Evolutionary conservation across 306 rosid species (phyloP), one percentile per base, ranked within the genome.

Genomic region (Astragalus glycyphyllos): DNA sequence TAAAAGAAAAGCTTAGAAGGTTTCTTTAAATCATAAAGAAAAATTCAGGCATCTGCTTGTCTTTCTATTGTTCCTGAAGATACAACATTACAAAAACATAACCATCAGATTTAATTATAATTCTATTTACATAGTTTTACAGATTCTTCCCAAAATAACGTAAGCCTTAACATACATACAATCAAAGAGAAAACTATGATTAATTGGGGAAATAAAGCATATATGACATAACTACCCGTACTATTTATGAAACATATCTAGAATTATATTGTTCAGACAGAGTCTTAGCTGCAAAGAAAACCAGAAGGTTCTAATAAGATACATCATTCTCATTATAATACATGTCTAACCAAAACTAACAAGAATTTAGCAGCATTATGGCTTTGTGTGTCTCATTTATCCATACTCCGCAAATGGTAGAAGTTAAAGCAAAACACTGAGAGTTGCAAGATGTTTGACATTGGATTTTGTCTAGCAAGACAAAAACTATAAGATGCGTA

Each of bases 1-100:
- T n/a, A n/a, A n/a, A n/a, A n/a, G n/a, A n/a, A n/a, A n/a, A n/a
- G n/a, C n/a, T n/a, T n/a, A n/a, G n/a, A n/a, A n/a, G n/a, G n/a
- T n/a, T n/a, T n/a, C n/a, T 45, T 71, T 41, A 47, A 81, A 74
- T 72, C 69, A 38, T 45, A 35, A 8, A 32, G 42, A n/a, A n/a
- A 41, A 77, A 69, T 23, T 44, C 37, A 35, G 26, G 48, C 59
- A 74, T 73, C 20, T 15, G 16, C 46, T 46, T 42, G 13, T 11
- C 40, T 56, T 69, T 62, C 67, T 68, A 8, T 35, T 5, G 56
- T 57, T 16, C 53, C 42, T 42, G 40, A 44, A 58, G 45, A 12
- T 47, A 58, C 66, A 34, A 31, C 5, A 4, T 17, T 46, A 74
- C 48, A n/a, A n/a, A n/a, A 16, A 71, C 40, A 57, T 58, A 69